Conservation (phyloP, 2,329 filamentous ascomycete genomes). For the Biscogniauxia sp. region DNA sequence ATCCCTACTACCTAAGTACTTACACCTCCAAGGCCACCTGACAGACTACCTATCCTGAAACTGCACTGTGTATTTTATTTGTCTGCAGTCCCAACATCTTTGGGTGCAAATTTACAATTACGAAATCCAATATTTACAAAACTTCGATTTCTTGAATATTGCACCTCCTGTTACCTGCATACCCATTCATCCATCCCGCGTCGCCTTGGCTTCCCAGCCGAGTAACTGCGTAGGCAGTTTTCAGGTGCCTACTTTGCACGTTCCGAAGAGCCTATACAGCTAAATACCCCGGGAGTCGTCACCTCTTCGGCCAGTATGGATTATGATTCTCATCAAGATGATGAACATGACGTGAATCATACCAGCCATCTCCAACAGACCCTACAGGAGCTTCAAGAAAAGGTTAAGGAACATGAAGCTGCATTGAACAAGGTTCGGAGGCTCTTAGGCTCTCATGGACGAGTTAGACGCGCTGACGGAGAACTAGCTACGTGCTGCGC, state of each 20-base stretch:
- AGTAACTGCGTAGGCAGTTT: too few species aligned
- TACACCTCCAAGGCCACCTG: too few species aligned
- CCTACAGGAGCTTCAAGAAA: constrained; percentile 61
- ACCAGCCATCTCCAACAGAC: constrained; percentile 62
- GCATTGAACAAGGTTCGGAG: constrained; percentile 44
- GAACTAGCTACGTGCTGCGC: constrained; percentile 19
- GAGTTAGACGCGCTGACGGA: constrained; percentile 7
- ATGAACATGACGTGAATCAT: constrained; percentile 41
- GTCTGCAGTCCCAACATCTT: too few species aligned
- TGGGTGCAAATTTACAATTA: too few species aligned
- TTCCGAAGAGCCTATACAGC: not conserved
- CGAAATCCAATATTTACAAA: not conserved
- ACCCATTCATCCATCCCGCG: too few species aligned
- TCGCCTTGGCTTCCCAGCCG: too few species aligned
- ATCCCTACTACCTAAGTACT: too few species aligned
- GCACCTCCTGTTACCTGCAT: not conserved
- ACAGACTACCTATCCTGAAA: not conserved
- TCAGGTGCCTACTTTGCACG: too few species aligned
- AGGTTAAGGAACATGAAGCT: constrained; percentile 53
- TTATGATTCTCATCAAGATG: constrained; percentile 19
- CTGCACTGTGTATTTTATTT: not conserved
- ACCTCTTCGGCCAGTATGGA: constrained; percentile 27
- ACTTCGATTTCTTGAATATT: not conserved
- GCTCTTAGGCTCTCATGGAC: not conserved
- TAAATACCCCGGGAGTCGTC: not conserved